Base-by-base conservation (phyloP, 352 stramenopile genomes). In the Lagenidium sp. region DNA sequence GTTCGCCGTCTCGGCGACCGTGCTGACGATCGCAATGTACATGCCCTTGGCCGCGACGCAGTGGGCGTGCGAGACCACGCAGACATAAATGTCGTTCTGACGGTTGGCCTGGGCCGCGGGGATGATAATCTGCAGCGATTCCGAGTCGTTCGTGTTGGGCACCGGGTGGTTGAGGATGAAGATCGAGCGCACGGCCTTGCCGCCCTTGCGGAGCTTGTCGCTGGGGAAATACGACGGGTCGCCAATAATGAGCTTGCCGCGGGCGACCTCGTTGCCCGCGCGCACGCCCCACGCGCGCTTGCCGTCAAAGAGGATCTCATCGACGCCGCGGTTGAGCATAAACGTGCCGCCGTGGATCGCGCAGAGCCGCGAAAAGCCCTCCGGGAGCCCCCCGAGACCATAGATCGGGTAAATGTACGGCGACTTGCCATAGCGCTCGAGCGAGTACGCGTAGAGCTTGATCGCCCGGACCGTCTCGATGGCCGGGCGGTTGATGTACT, bases 361-460 rank as follows among this genome's bases (percentile, higher is more conserved):
- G 56, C 94, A 99, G 6, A 99, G 88, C 32, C 97, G 90, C 48
- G 95, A 98, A 67, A 99, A 99, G 44, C 95, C 96, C 70, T 99
- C 96, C 5, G 96, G 97, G 32, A 99, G 74, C 21, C 95, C 95
- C 28, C 95, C 95, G 30, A 99, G 81, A 36, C 97, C 97, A 66
- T 99, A 99, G 35, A 99, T 86, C 39, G 97, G 97, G 73, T 99
- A 99, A 54, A 99, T 98, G 82, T 99, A 99, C 35, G 97, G 97
- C 34, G 82, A 97, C 60, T 97, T 98, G 60, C 92, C 91, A 53
- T 97, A 97, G 41, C 93, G 73, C 47, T 97, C 88, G 24, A 99
- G 65, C 26, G 96, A 99, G 68, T 98, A 97, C 49, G 88, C 95
- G 68, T 99, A 99, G 36, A 97, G 83, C 75, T 99, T 95, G 62